Percentiles rank a stretch among this genome's conserved stretches.
phyloP scores from a whole-genome alignment of 83 land plant genomes.

The Picea abies region DNA sequence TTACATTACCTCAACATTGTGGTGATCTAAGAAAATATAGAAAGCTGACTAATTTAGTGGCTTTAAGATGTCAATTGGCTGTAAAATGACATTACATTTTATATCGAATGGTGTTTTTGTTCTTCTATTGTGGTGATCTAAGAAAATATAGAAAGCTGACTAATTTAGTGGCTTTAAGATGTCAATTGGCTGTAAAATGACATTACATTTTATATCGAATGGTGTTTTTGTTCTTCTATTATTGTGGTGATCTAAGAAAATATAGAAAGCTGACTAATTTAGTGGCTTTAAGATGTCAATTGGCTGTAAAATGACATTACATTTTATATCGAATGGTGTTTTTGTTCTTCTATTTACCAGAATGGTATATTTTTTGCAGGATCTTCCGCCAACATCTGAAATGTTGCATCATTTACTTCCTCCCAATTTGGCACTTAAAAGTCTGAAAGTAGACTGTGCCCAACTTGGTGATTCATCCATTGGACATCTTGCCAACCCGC shows the following conservation, averaged over 20 bases:
- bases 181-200: slow-evolving; percentile 7
- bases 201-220: neutral
- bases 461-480: slow-evolving; percentile 66
- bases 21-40: neutral
- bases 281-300: slow-evolving; percentile 16
- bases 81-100: neutral
- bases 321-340: neutral
- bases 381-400: slow-evolving; percentile 46
- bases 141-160: neutral
- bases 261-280: neutral
- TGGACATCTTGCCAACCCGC: slow-evolving; percentile 37
- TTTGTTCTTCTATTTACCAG: neutral
- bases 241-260: neutral
- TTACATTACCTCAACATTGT: neutral
- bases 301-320: neutral
- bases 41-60: slow-evolving; percentile 9
- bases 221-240: neutral
- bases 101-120: neutral
- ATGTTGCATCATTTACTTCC: slow-evolving; percentile 58
- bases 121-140: neutral
- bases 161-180: slow-evolving; percentile 14
- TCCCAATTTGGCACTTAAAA: slow-evolving; percentile 56
- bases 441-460: slow-evolving; percentile 73
- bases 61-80: slow-evolving; percentile 5
- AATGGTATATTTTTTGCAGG: slow-evolving; percentile 31